These are phyloP conservation scores for Arachnopeziza araneosa DNA, from an alignment of 2,329 filamentous ascomycete genomes.

Conservation along the genomic window DNA sequence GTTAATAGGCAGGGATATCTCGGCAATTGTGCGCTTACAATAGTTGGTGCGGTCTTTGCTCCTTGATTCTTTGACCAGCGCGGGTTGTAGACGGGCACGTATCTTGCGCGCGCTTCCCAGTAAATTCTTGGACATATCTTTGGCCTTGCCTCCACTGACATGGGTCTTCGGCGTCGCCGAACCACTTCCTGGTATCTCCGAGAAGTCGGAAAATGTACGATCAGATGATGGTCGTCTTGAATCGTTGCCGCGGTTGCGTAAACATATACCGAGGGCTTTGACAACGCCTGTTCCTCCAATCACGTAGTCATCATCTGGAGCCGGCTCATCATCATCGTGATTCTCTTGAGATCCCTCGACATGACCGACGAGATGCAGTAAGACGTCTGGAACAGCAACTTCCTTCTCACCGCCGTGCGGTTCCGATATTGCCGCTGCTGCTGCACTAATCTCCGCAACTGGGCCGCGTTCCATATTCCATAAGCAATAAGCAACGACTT, in stretches of 20 bases:
- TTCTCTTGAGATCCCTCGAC: slow-evolving; percentile 39
- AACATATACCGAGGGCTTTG: slow-evolving; percentile 84
- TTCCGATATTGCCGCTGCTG: slow-evolving; percentile 30
- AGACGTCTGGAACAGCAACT: slow-evolving; percentile 70
- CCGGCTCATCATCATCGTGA: slow-evolving; percentile 53
- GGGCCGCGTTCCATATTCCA: slow-evolving; percentile 81
- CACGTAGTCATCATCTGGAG: slow-evolving; percentile 89
- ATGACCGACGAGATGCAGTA: slow-evolving; percentile 81
- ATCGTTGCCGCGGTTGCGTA: slow-evolving; percentile 72
- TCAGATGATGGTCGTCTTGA: slow-evolving; percentile 39
- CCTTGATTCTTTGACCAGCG: slow-evolving; percentile 68
- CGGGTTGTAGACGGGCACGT: slow-evolving; percentile 73
- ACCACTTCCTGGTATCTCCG: slow-evolving; percentile 33
- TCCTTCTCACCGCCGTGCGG: slow-evolving; percentile 41
- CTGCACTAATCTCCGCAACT: slow-evolving; percentile 53
- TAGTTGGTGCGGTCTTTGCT: slow-evolving; percentile 70
- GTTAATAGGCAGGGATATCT: slow-evolving; percentile 8
- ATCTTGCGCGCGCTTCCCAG: slow-evolving; percentile 87
- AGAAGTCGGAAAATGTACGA: slow-evolving; percentile 18
- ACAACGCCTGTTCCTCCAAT: slow-evolving; percentile 94
- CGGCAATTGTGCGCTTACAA: slow-evolving; percentile 47
- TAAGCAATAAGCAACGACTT: slow-evolving; percentile 91
- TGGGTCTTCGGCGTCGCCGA: slow-evolving; percentile 39
- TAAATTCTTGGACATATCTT: slow-evolving; percentile 89
- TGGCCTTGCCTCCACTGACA: slow-evolving; percentile 58